Percentiles rank a stretch among this genome's conserved stretches.
Conservation (phyloP, 345 rosid species). For the Euphorbia pulcherrima region DNA sequence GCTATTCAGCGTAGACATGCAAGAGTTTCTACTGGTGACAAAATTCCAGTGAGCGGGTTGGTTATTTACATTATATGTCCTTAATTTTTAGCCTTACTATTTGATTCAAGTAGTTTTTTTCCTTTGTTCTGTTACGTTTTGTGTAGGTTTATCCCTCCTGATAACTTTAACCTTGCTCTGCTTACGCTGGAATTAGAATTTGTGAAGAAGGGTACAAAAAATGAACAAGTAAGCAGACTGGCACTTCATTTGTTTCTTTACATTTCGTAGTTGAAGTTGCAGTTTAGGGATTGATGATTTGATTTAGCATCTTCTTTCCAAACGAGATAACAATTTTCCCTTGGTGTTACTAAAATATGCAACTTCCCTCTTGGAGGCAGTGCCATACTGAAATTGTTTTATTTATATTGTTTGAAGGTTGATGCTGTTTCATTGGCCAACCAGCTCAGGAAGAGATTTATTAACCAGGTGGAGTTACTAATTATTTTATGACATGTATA, state of each 20-base stretch:
- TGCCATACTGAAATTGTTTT: not conserved
- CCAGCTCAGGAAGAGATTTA: constrained; percentile 73
- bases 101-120: not conserved
- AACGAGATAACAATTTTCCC: not conserved
- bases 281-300: constrained; percentile 7
- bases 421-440: constrained; percentile 82
- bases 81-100: not conserved
- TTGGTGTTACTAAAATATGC: not conserved
- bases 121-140: not conserved
- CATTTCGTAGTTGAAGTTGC: not conserved
- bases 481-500: not conserved
- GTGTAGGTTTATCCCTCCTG: constrained; percentile 76
- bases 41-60: constrained; percentile 64
- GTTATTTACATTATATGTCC: not conserved
- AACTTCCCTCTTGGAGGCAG: constrained; percentile 6
- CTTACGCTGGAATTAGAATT: constrained; percentile 84
- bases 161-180: constrained; percentile 65
- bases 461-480: constrained; percentile 54
- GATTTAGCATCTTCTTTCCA: not conserved
- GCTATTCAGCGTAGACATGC: constrained; percentile 82
- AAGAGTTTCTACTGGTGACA: constrained; percentile 79
- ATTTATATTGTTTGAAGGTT: constrained; percentile 39
- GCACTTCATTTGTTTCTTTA: not conserved
- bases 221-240: constrained; percentile 54
- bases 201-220: constrained; percentile 84